These are phyloP conservation scores for Eucalyptus pauciflora DNA, from an alignment of 345 rosid genomes.

Conservation along the genomic window DNA sequence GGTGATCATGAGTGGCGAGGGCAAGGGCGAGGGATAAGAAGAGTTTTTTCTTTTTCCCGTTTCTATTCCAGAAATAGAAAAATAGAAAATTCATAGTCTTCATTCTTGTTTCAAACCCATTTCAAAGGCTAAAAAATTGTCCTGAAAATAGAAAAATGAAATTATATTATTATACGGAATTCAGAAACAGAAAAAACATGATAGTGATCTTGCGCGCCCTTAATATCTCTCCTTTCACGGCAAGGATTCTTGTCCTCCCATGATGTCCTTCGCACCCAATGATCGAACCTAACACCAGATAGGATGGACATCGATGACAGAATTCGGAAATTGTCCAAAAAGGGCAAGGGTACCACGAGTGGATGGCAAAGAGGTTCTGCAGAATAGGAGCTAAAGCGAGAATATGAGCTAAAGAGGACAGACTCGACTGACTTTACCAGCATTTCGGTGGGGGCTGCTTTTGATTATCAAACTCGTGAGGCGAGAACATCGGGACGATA, in stretches of 20 bases:
- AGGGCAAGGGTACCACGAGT: background rate
- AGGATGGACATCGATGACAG: background rate
- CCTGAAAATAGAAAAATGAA: too few species aligned
- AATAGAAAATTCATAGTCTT: too few species aligned
- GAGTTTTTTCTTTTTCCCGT: rapidly evolving
- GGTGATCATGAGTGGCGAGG: too few species aligned
- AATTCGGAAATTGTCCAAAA: background rate
- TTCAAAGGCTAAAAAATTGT: too few species aligned
- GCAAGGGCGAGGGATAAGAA: too few species aligned
- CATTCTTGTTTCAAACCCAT: too few species aligned
- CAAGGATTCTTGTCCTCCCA: background rate
- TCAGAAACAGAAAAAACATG: too few species aligned
- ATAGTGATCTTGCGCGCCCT: too few species aligned
- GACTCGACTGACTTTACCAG: background rate
- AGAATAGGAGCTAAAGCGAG: background rate
- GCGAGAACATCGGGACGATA: background rate
- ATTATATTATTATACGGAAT: too few species aligned
- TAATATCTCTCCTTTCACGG: background rate
- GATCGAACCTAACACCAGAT: background rate
- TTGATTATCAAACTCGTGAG: background rate
- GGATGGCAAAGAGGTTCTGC: background rate
- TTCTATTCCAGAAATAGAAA: too few species aligned
- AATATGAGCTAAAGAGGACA: background rate
- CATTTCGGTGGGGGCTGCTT: background rate
- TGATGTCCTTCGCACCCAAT: background rate